phyloP scores from a whole-genome alignment of 768 basidiomycete genomes.

The Basidioascus undulatus region DNA sequence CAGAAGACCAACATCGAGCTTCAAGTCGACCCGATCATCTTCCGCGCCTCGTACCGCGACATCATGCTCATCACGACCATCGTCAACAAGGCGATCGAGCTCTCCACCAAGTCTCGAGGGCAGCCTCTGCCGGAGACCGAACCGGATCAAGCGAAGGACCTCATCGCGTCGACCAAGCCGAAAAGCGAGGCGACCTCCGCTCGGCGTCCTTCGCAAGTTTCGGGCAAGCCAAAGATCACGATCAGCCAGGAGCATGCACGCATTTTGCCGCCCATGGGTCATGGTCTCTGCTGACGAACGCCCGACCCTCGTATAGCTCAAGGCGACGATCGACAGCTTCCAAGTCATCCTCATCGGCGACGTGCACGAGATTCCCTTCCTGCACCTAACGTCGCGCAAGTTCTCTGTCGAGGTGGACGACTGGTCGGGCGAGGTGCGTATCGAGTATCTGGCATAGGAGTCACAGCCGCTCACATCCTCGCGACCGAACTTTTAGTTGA shows the following conservation, averaged over 20 bases:
- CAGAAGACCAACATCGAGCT: constrained; percentile 64
- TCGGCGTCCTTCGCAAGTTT: not conserved
- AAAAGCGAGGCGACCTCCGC: not conserved
- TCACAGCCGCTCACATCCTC: not conserved
- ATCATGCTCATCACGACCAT: constrained; percentile 70
- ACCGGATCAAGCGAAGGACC: constrained; percentile 4
- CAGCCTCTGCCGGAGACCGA: constrained; percentile 18
- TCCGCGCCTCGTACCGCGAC: constrained; percentile 87
- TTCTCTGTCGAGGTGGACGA: constrained; percentile 65
- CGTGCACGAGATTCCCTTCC: constrained; percentile 75
- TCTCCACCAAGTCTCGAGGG: constrained; percentile 25
- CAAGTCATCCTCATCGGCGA: constrained; percentile 84
- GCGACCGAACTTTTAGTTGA: constrained; percentile 29
- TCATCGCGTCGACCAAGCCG: not conserved
- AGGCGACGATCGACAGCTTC: constrained; percentile 26
- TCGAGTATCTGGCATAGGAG: no score
- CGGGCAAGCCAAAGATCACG: no score
- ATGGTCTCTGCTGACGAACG: not conserved
- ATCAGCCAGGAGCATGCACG: no score
- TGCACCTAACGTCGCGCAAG: constrained; percentile 66
- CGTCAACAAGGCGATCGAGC: constrained; percentile 58
- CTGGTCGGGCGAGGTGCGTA: constrained; percentile 85
- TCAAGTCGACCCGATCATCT: constrained; percentile 54
- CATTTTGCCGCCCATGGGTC: no score
- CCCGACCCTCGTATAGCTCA: no score